phyloP scores from a whole-genome alignment of 2,329 filamentous ascomycete species.

The Immersiporthe knoxdaviesiana region DNA sequence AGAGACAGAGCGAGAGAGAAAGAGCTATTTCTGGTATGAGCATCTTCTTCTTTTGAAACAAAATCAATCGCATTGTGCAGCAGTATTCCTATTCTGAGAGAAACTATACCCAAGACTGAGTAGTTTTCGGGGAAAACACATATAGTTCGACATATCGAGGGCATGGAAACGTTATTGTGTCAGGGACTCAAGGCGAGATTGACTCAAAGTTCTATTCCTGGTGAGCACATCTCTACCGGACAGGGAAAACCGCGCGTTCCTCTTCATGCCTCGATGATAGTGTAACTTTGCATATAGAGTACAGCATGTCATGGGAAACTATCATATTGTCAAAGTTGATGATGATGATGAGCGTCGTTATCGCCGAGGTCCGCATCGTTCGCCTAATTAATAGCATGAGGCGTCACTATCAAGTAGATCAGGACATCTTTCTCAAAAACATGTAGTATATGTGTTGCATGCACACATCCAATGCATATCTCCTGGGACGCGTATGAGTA shows the following conservation, averaged over 20 bases:
- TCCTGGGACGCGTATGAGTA: not conserved
- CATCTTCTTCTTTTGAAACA: not conserved
- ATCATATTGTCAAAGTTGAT: not conserved
- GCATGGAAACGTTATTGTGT: not conserved
- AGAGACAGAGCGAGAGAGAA: not conserved
- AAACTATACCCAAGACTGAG: no score
- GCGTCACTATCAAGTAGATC: not conserved
- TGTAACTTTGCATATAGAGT: not conserved
- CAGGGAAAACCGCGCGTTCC: not conserved
- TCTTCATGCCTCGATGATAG: not conserved
- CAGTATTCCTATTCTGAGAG: no score
- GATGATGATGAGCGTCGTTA: not conserved
- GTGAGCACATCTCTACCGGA: not conserved
- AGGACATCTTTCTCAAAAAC: no score
- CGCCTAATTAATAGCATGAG: no score
- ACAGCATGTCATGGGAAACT: not conserved
- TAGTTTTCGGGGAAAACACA: not conserved
- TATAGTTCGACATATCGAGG: not conserved
- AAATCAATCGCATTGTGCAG: not conserved
- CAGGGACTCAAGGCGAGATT: not conserved
- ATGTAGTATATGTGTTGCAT: no score
- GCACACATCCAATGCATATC: no score
- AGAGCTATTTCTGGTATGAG: not conserved
- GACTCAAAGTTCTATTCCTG: not conserved
- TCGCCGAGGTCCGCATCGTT: not conserved